A percentile compares a stretch with the other conserved stretches of the same genome.
These are phyloP conservation scores for Ustilago shanxiensis DNA, from an alignment of 1,284 basidiomycete genomes.

Conservation along the genomic window DNA sequence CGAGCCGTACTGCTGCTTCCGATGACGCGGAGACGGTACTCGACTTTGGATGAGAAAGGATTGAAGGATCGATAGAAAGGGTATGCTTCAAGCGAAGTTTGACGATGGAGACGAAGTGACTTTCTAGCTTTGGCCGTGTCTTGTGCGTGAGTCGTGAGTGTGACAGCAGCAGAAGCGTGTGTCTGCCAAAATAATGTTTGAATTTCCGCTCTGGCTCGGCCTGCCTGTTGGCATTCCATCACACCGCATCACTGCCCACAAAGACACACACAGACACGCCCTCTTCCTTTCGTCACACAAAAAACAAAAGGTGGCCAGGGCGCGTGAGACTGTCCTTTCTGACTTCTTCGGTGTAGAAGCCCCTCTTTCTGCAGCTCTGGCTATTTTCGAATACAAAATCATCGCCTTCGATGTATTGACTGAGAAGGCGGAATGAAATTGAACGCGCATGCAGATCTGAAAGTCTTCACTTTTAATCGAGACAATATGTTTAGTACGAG, in stretches of 20 bases:
- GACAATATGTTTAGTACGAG: background rate
- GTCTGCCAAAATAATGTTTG: no score
- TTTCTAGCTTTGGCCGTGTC: background rate
- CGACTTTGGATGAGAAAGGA: conserved; percentile 1
- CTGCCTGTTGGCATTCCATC: no score
- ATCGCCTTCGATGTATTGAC: background rate
- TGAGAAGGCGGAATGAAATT: background rate
- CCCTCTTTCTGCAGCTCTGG: conserved; percentile 1
- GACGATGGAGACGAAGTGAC: background rate
- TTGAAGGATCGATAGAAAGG: background rate
- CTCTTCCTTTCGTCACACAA: no score
- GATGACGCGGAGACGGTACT: background rate
- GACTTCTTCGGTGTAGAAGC: no score
- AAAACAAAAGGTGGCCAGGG: conserved; percentile 18
- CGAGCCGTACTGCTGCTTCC: background rate
- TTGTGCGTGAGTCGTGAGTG: background rate
- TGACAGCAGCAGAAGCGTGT: background rate
- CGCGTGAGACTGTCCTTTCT: conserved; percentile 21
- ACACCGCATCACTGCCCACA: no score
- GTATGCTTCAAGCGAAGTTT: background rate
- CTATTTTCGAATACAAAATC: conserved; percentile 1
- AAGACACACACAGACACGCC: background rate
- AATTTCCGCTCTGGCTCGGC: no score
- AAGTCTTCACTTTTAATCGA: no score
- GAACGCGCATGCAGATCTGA: background rate